Percentiles rank a stretch among this genome's conserved stretches.
These are phyloP conservation scores for Trifolium dubium DNA, from an alignment of 306 rosid genomes.

Conservation along the genomic window DNA sequence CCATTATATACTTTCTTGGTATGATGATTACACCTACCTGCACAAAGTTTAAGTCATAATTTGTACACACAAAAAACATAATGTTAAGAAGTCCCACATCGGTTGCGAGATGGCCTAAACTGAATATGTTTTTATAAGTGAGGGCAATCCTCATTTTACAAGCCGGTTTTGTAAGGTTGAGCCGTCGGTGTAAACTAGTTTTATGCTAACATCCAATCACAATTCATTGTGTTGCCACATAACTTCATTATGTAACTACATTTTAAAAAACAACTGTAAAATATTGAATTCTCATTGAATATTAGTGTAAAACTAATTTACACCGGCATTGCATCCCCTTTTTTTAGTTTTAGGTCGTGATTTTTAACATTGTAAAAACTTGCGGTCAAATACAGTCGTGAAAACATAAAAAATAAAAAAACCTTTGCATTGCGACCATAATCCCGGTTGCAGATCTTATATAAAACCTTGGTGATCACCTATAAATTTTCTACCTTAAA, in stretches of 20 bases:
- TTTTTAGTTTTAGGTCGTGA: not conserved
- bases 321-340: not conserved
- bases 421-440: not conserved
- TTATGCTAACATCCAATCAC: too few species aligned
- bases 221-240: too few species aligned
- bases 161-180: too few species aligned
- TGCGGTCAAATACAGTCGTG: not conserved
- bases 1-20: conserved; percentile 95
- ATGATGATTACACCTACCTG: conserved; percentile 97
- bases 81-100: not conserved
- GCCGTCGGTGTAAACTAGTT: too few species aligned
- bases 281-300: too few species aligned
- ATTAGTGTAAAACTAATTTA: too few species aligned
- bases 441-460: not conserved
- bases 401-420: not conserved
- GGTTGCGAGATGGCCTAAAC: too few species aligned
- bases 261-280: too few species aligned
- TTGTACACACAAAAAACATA: conserved; percentile 1
- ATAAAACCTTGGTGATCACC: not conserved
- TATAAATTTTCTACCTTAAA: conserved; percentile 12
- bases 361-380: not conserved
- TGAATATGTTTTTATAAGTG: too few species aligned
- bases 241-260: too few species aligned
- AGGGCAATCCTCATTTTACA: too few species aligned
- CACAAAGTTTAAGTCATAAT: conserved; percentile 44